Conservation (phyloP, 2,329 filamentous ascomycete genomes). For the Cordyceps javanica region DNA sequence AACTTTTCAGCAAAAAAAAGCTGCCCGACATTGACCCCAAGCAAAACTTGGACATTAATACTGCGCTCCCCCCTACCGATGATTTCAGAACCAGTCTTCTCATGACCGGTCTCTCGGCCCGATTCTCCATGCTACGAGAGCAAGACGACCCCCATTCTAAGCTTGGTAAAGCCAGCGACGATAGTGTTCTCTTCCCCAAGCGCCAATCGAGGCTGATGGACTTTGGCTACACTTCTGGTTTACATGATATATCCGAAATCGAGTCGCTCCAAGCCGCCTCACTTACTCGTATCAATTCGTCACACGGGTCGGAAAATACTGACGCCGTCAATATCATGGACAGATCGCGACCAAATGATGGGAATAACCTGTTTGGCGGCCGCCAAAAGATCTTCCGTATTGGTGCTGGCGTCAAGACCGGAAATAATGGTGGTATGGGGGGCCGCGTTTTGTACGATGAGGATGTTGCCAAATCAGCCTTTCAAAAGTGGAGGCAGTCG, state of each 20-base stretch:
- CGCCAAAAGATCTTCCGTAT: slow-evolving; percentile 95
- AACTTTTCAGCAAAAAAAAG: slow-evolving; percentile 53
- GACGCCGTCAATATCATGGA: slow-evolving; percentile 70
- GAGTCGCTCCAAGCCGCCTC: slow-evolving; percentile 66
- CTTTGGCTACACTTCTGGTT: slow-evolving; percentile 52
- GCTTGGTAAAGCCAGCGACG: slow-evolving; percentile 89
- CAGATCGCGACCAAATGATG: slow-evolving; percentile 74
- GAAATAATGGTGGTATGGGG: slow-evolving; percentile 46
- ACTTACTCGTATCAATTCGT: slow-evolving; percentile 58
- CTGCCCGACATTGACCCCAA: slow-evolving; percentile 50
- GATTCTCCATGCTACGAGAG: slow-evolving; percentile 94
- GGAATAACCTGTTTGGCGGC: slow-evolving; percentile 90
- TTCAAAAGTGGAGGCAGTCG: slow-evolving; percentile 65
- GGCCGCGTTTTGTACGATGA: slow-evolving; percentile 78
- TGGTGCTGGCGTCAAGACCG: slow-evolving; percentile 39
- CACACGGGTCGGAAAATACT: slow-evolving; percentile 64
- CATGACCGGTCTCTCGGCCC: slow-evolving; percentile 89
- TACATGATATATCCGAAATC: slow-evolving; percentile 86
- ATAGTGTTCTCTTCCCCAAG: slow-evolving; percentile 82
- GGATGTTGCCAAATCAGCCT: slow-evolving; percentile 76
- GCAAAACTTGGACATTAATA: slow-evolving; percentile 63
- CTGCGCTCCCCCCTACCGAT: slow-evolving; percentile 72
- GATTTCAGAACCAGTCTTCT: slow-evolving; percentile 93
- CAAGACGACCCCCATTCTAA: slow-evolving; percentile 88
- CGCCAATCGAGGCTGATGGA: slow-evolving; percentile 72